Evolutionary conservation across 345 rosid species (phyloP).

Genomic region (Raphanus raphanistrum): DNA sequence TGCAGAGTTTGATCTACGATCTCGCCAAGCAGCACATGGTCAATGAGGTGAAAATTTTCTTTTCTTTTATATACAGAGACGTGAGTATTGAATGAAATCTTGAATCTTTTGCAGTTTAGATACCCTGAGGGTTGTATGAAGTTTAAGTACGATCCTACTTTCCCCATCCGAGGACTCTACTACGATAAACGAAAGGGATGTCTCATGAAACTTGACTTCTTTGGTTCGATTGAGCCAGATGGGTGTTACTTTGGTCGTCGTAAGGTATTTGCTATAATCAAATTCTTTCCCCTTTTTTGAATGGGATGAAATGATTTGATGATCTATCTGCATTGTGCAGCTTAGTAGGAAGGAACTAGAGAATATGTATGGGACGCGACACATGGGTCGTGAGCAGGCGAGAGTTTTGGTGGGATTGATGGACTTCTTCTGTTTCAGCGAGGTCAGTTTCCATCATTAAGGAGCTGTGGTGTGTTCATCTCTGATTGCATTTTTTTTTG

Average conservation of each 20-base stretch:
- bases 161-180: constrained; percentile 88
- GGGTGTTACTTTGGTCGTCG: constrained; percentile 94
- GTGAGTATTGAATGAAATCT: neutral
- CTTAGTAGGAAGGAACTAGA: constrained; percentile 65
- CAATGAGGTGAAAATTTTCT: constrained; percentile 57
- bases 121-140: constrained; percentile 75
- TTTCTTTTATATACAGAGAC: neutral
- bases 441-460: constrained; percentile 50
- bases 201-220: constrained; percentile 92
- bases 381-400: constrained; percentile 90
- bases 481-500: neutral
- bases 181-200: constrained; percentile 85
- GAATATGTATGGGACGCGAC: constrained; percentile 79
- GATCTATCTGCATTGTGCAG: constrained; percentile 41
- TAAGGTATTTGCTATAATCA: constrained; percentile 53
- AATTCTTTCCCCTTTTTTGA: neutral
- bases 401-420: constrained; percentile 87
- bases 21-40: constrained; percentile 92
- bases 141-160: constrained; percentile 76
- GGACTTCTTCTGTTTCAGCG: constrained; percentile 99
- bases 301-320: neutral
- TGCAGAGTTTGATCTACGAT: constrained; percentile 90
- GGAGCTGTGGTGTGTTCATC: neutral
- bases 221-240: constrained; percentile 93
- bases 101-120: constrained; percentile 57